A percentile compares a stretch with the other conserved stretches of the same genome.
phyloP scores from a whole-genome alignment of 2,329 filamentous ascomycete species.

The Plenodomus lindquistii region DNA sequence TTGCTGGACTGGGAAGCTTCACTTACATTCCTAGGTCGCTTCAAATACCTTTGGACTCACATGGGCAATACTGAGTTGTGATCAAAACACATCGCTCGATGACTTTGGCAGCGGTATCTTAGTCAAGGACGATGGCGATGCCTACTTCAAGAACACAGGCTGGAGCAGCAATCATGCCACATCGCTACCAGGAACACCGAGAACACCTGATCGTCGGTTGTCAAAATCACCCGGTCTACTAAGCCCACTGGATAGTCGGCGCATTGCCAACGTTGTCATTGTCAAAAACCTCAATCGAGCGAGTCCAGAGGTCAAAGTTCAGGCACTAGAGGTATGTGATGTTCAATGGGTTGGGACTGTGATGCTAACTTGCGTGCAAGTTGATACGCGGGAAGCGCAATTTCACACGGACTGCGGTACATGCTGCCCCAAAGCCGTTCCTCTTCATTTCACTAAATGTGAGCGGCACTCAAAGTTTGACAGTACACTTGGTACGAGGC shows the following conservation, averaged over 20 bases:
- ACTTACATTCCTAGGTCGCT: constrained; percentile 59
- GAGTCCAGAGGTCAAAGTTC: constrained; percentile 77
- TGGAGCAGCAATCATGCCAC: constrained; percentile 18
- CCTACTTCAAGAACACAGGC: constrained; percentile 23
- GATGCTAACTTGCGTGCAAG: constrained; percentile 49
- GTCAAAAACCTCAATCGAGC: constrained; percentile 78
- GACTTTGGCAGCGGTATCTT: constrained; percentile 77
- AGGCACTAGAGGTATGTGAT: constrained; percentile 63
- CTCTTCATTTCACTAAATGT: constrained; percentile 76
- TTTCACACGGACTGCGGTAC: constrained; percentile 73
- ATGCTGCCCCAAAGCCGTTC: constrained; percentile 76
- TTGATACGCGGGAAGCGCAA: constrained; percentile 79
- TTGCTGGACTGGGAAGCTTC: not conserved
- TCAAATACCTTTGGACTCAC: constrained; percentile 72
- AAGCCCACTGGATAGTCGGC: constrained; percentile 51
- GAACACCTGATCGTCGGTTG: constrained; percentile 24
- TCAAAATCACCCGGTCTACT: constrained; percentile 40
- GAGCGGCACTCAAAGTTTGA: constrained; percentile 43
- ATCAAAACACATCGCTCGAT: constrained; percentile 73
- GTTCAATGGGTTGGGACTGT: not conserved
- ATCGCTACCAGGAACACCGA: constrained; percentile 20
- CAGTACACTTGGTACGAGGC: constrained; percentile 47
- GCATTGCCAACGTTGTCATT: constrained; percentile 81
- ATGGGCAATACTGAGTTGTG: constrained; percentile 73
- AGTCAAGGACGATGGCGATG: constrained; percentile 37